Base-by-base conservation (phyloP, 2,329 filamentous ascomycete genomes). In the Chrysosporium keratinophilum region DNA sequence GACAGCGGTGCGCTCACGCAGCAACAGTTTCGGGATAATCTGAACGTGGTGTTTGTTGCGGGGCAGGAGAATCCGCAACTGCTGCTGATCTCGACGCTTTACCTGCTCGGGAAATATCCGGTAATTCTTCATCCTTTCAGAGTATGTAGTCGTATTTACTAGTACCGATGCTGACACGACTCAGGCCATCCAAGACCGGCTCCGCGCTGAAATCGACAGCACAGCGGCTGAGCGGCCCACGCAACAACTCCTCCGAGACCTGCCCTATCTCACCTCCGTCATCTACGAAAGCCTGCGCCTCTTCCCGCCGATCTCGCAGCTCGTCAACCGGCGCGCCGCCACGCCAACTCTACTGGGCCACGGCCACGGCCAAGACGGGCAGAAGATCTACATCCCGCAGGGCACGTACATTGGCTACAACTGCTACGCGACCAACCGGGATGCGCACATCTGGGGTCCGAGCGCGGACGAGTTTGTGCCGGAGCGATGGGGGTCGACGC, bases 271-370 rank as follows among this genome's bases (percentile, higher is more conserved):
- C 5, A 74, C 69, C 1, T 64, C 75, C 0, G 66, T 74, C 20
- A 63, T 77, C 17, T 71, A 74, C 57, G 75, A 78, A 51, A 63
- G 66, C 19, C 67, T 78, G 10, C 72, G 76, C 1, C 65, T 78
- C 44, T 76, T 73, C 54, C 76, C 76, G 0, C 75, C 76, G 5
- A 71, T 78, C 50, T 71, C 68, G 0, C 74, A 77, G 55, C 65
- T 78, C 40, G 72, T 77, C 58, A 78, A 78, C 51, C 69, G 74
- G 4, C 68, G 68, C 3, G 68, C 67, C 0, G 56, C 60, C 1
- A 60, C 67, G 0, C 43, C 66, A 12, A 56, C 62, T 19, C 56
- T 66, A 1, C 64, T 62, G 4, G 58, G 58, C 0, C 44, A 58
- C 4, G 58, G 3, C 23, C 3, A 28, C 3, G 3, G 7, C 23